These are phyloP conservation scores for Pogostemon cablin DNA, from an alignment of 257 asterid genomes.

Conservation along the genomic window DNA sequence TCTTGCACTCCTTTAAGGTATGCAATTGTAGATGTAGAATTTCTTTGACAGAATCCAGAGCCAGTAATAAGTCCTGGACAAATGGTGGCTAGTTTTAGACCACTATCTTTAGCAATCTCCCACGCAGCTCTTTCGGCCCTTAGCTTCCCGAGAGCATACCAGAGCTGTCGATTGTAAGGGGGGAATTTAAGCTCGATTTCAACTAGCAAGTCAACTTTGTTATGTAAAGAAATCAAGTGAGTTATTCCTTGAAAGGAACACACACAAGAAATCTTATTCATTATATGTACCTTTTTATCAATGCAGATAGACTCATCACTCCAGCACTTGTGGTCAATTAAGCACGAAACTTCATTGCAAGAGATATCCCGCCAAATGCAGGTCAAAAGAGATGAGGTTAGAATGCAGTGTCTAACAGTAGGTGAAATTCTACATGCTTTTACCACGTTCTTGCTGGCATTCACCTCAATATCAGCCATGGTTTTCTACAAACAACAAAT, in stretches of 20 bases:
- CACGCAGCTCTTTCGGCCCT: constrained; percentile 83
- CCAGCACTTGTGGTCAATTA: constrained; percentile 77
- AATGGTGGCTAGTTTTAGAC: constrained; percentile 65
- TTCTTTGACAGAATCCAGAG: constrained; percentile 50
- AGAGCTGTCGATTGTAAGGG: constrained; percentile 54
- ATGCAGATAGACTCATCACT: constrained; percentile 78
- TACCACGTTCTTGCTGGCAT: constrained; percentile 60
- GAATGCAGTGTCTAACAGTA: constrained; percentile 65
- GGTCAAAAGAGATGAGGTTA: constrained; percentile 89
- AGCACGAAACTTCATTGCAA: constrained; percentile 32
- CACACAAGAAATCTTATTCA: neutral
- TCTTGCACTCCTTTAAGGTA: constrained; percentile 80
- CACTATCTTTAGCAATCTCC: constrained; percentile 59
- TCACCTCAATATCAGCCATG: constrained; percentile 76
- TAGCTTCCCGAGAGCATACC: constrained; percentile 95
- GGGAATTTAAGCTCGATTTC: neutral
- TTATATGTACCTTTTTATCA: constrained; percentile 57
- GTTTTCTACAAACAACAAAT: constrained; percentile 52
- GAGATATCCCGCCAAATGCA: constrained; percentile 70
- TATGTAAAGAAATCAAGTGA: neutral
- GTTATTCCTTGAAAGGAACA: neutral
- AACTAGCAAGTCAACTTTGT: neutral
- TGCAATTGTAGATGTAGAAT: constrained; percentile 75
- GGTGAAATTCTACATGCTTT: constrained; percentile 72
- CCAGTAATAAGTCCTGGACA: constrained; percentile 88